phyloP scores from a whole-genome alignment of 805 yeast genomes.

The Yamadazyma scolyti region DNA sequence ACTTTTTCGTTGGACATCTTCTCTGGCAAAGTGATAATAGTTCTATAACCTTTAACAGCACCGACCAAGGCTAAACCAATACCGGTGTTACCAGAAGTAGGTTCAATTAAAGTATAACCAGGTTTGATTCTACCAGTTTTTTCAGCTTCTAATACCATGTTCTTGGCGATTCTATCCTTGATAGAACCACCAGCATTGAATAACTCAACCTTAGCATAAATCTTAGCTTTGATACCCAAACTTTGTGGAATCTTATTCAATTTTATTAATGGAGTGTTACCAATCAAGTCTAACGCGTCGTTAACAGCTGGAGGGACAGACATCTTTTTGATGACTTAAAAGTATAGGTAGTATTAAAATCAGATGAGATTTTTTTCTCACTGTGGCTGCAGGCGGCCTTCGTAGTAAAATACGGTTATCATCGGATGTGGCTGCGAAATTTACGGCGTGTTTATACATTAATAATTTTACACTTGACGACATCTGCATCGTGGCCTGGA shows the following conservation, averaged over 20 bases:
- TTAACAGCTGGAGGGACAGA: slow-evolving; percentile 38
- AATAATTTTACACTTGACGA: slow-evolving; percentile 62
- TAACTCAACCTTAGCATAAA: slow-evolving; percentile 72
- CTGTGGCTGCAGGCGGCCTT: slow-evolving; percentile 1
- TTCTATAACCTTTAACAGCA: slow-evolving; percentile 82
- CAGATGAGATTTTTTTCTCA: slow-evolving; percentile 4
- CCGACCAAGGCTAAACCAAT: slow-evolving; percentile 85
- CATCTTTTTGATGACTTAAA: slow-evolving; percentile 8
- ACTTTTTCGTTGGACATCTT: slow-evolving; percentile 92
- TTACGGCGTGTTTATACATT: no score
- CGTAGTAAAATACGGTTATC: background rate
- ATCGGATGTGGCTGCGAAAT: no score
- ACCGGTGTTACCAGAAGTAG: slow-evolving; percentile 90
- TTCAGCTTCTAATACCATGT: slow-evolving; percentile 87
- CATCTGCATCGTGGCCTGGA: slow-evolving; percentile 63
- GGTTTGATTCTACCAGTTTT: slow-evolving; percentile 73
- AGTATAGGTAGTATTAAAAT: slow-evolving; percentile 1
- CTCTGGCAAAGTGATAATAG: slow-evolving; percentile 85
- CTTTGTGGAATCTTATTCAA: slow-evolving; percentile 75
- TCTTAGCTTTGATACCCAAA: slow-evolving; percentile 66
- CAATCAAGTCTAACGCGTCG: slow-evolving; percentile 70
- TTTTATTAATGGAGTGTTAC: slow-evolving; percentile 78
- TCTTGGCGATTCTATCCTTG: slow-evolving; percentile 82
- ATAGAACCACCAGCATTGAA: slow-evolving; percentile 91
- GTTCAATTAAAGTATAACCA: slow-evolving; percentile 83